Evolutionary conservation across 805 yeast species (phyloP), one percentile per base, ranked within the genome.

Genomic region (Pichia deserticola): DNA sequence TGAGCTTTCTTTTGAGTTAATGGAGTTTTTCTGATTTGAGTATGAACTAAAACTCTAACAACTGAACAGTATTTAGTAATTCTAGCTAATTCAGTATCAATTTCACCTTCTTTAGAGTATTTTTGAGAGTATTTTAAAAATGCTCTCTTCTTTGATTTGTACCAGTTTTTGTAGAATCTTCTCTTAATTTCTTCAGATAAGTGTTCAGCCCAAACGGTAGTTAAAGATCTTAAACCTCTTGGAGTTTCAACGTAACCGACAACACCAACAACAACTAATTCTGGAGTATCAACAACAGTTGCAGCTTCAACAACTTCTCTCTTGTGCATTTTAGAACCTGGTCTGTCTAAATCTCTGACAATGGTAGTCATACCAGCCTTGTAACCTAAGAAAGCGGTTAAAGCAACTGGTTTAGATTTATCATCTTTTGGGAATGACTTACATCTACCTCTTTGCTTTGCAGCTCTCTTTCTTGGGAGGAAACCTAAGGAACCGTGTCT

Each of bases 151-250:
- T 93, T 93, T 66, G 97, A 85, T 85, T 90, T 90, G 96, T 88
- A 93, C 99, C 99, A 93, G 96, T 92, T 93, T 89, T 90, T 93
- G 97, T 93, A 93, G 96, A 93, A 93, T 83, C 97, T 89, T 84
- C 99, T 89, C 87, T 85, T 92, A 77, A 93, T 83, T 79, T 93
- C 99, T 74, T 93, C 99, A 70, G 96, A 86, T 73, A 93, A 84
- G 81, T 93, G 99, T 84, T 93, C 98, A 71, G 99, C 99, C 99
- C 99, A 93, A 74, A 93, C 99, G 71, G 99, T 93, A 76, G 98
- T 89, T 76, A 93, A 85, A 60, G 99, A 89, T 81, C 99, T 89
- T 73, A 93, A 84, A 80, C 99, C 99, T 83, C 97, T 90, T 80
- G 99, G 99, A 69, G 99, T 90, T 82, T 92, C 99, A 71, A 93